Percentiles rank a stretch among this genome's conserved stretches.
phyloP scores from a whole-genome alignment of 1,284 basidiomycete species.

The Cryptococcus floricola region DNA sequence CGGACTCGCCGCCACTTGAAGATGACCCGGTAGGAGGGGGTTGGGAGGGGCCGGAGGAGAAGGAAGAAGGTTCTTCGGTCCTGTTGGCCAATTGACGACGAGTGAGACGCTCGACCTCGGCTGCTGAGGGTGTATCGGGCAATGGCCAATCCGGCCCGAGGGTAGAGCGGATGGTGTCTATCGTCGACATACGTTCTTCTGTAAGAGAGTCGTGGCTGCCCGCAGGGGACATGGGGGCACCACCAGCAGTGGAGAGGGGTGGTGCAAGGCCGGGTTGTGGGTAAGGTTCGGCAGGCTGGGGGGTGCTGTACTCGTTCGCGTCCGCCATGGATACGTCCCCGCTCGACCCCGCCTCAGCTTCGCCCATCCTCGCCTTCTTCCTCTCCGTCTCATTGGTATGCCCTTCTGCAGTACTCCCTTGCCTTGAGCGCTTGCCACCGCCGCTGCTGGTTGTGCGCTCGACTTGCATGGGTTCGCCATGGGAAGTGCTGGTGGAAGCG shows the following conservation, averaged over 20 bases:
- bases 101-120: constrained; percentile 13
- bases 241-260: constrained; percentile 1
- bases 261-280: background rate
- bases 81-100: background rate
- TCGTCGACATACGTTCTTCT: constrained; percentile 27
- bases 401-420: constrained; percentile 1
- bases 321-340: background rate
- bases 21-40: too few relatives aligned
- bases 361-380: constrained; percentile 3
- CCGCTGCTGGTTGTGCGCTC: background rate
- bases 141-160: constrained; percentile 26
- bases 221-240: background rate
- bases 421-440: constrained; percentile 8
- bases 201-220: constrained; percentile 24
- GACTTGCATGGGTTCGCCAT: background rate
- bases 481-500: background rate
- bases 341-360: background rate
- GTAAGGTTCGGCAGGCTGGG: background rate
- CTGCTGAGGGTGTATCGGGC: constrained; percentile 3
- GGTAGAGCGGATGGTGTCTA: constrained; percentile 29
- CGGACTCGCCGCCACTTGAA: too few relatives aligned
- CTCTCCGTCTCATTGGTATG: background rate
- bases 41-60: too few relatives aligned
- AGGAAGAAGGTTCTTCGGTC: too few relatives aligned
- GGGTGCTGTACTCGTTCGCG: background rate